These are phyloP conservation scores for Colletotrichum agaves DNA, from an alignment of 2,329 filamentous ascomycete species.

Conservation along the genomic window DNA sequence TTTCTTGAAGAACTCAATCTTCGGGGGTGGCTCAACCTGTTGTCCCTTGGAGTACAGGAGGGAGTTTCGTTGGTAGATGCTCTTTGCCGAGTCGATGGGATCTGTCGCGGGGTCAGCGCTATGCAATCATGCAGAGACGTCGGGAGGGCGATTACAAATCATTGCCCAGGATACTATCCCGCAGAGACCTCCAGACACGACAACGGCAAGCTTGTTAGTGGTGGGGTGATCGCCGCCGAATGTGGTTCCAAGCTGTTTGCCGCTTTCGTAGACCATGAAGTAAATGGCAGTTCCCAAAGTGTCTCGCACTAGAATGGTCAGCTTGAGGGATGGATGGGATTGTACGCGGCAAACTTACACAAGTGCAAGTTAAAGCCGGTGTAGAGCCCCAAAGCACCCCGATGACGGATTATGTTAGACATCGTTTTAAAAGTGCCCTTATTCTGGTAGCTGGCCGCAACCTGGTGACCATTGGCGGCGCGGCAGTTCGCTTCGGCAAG, in stretches of 20 bases:
- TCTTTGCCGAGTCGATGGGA: slow-evolving; percentile 85
- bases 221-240: slow-evolving; percentile 76
- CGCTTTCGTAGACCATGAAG: slow-evolving; percentile 89
- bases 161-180: slow-evolving; percentile 86
- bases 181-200: slow-evolving; percentile 82
- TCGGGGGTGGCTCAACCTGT: slow-evolving; percentile 71
- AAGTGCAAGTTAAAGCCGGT: slow-evolving; percentile 84
- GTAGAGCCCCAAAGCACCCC: slow-evolving; percentile 79
- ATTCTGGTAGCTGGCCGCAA: slow-evolving; percentile 78
- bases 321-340: slow-evolving; percentile 22
- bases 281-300: slow-evolving; percentile 87
- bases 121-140: neutral
- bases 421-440: slow-evolving; percentile 82
- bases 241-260: slow-evolving; percentile 83
- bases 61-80: slow-evolving; percentile 85
- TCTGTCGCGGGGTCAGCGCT: slow-evolving; percentile 51
- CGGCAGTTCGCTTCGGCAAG: slow-evolving; percentile 44
- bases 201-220: slow-evolving; percentile 82
- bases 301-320: slow-evolving; percentile 72
- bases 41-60: slow-evolving; percentile 76
- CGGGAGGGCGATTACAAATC: slow-evolving; percentile 66
- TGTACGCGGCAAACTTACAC: slow-evolving; percentile 61
- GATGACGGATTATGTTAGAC: slow-evolving; percentile 79
- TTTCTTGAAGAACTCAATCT: slow-evolving; percentile 80
- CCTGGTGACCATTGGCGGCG: slow-evolving; percentile 63